phyloP scores from a whole-genome alignment of 495 filamentous ascomycete genomes.

The Hypoxylon fuscum region DNA sequence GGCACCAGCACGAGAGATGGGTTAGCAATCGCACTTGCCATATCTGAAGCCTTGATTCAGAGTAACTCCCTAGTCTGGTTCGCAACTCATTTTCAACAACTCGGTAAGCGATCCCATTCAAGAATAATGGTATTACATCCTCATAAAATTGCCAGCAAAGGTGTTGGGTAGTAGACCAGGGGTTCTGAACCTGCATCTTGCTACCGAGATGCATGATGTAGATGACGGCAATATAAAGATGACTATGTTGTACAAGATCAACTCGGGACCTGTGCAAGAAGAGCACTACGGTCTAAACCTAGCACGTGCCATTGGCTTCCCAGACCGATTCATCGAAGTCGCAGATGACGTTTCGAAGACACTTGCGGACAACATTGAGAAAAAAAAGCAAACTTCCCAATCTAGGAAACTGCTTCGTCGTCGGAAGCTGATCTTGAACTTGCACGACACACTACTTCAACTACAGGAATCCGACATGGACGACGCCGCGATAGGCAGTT shows the following conservation, averaged over 20 bases:
- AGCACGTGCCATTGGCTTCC: slow-evolving; percentile 78
- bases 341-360: slow-evolving; percentile 71
- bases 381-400: slow-evolving; percentile 63
- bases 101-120: slow-evolving; percentile 53
- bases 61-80: slow-evolving; percentile 86
- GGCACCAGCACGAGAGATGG: slow-evolving; percentile 93
- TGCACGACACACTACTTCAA: slow-evolving; percentile 80
- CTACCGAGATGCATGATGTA: slow-evolving; percentile 66
- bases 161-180: slow-evolving; percentile 77
- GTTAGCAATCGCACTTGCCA: slow-evolving; percentile 84
- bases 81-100: slow-evolving; percentile 87
- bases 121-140: background rate
- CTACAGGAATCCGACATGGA: slow-evolving; percentile 74
- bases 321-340: slow-evolving; percentile 68
- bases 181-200: slow-evolving; percentile 83
- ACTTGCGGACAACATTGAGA: slow-evolving; percentile 62
- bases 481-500: slow-evolving; percentile 65
- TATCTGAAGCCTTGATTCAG: slow-evolving; percentile 85
- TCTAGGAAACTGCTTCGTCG: slow-evolving; percentile 66
- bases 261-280: slow-evolving; percentile 72
- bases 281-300: slow-evolving; percentile 83
- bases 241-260: slow-evolving; percentile 86
- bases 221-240: slow-evolving; percentile 61
- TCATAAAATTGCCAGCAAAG: slow-evolving; percentile 55
- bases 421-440: slow-evolving; percentile 74